Evolutionary conservation across 257 asterid genomes (phyloP).

Genomic region (Plectranthus barbatus): DNA sequence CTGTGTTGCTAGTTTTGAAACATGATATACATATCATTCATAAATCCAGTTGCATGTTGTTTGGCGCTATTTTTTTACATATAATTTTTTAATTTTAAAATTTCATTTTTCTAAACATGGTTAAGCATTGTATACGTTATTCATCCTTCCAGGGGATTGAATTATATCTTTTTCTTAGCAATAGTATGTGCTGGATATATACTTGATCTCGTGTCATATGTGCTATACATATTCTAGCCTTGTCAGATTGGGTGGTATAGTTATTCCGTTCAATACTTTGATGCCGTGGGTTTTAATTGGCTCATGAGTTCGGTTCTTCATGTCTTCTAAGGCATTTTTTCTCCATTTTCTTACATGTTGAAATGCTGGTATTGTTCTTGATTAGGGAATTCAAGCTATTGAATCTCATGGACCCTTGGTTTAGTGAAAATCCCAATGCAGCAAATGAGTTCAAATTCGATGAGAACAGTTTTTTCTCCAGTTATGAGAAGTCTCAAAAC

Average conservation of each 20-base stretch:
- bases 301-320: neutral
- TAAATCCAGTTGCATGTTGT: neutral
- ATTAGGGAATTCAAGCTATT: conserved; percentile 12
- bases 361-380: conserved; percentile 6
- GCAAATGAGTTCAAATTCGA: conserved; percentile 28
- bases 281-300: neutral
- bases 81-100: too few species aligned
- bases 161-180: neutral
- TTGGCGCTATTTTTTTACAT: neutral
- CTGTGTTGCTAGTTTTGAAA: neutral
- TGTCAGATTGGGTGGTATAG: neutral
- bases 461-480: conserved; percentile 27
- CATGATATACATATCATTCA: neutral
- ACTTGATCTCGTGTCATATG: neutral
- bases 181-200: neutral
- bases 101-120: neutral
- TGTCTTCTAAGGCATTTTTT: neutral
- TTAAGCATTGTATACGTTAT: neutral
- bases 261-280: neutral
- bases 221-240: neutral
- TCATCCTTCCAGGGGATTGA: neutral
- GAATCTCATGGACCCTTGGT: conserved; percentile 48
- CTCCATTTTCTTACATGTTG: conserved; percentile 6
- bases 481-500: conserved; percentile 36
- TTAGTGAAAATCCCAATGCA: conserved; percentile 23